Evolutionary conservation across 257 asterid genomes (phyloP).

Genomic region (Catharanthus roseus): DNA sequence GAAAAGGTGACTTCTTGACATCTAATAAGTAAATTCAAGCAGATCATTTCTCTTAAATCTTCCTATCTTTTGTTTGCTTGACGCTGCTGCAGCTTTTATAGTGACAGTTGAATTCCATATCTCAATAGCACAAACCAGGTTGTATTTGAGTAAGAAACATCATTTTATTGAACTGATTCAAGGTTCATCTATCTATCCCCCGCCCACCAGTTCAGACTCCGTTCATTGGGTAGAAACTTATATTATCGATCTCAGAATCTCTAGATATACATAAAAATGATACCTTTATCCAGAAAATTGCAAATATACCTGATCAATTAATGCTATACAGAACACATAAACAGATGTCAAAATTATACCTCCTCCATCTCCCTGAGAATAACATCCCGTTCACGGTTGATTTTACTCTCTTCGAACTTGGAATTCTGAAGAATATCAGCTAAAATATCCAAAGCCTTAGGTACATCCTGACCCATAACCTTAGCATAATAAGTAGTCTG

Average conservation of each 20-base stretch:
- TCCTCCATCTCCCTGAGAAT: constrained; percentile 95
- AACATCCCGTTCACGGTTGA: constrained; percentile 77
- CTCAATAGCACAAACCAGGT: neutral
- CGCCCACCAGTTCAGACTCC: neutral
- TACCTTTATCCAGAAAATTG: neutral
- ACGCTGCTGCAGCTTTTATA: neutral
- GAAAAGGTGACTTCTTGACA: no score
- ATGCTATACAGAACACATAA: neutral
- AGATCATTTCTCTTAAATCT: neutral
- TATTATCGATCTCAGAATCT: neutral
- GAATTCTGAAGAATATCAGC: constrained; percentile 90
- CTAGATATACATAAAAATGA: neutral
- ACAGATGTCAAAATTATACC: constrained; percentile 33
- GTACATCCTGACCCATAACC: constrained; percentile 60
- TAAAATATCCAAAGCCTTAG: constrained; percentile 61
- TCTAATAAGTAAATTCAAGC: neutral
- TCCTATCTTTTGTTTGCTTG: neutral
- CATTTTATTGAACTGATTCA: neutral
- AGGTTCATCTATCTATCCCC: neutral
- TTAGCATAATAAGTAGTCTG: constrained; percentile 90
- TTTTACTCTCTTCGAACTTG: constrained; percentile 54
- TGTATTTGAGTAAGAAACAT: neutral
- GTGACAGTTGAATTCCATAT: neutral
- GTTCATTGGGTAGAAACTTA: neutral
- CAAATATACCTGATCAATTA: neutral